phyloP scores from a whole-genome alignment of 805 yeast species.

The Barnettozyma sucrosica region DNA sequence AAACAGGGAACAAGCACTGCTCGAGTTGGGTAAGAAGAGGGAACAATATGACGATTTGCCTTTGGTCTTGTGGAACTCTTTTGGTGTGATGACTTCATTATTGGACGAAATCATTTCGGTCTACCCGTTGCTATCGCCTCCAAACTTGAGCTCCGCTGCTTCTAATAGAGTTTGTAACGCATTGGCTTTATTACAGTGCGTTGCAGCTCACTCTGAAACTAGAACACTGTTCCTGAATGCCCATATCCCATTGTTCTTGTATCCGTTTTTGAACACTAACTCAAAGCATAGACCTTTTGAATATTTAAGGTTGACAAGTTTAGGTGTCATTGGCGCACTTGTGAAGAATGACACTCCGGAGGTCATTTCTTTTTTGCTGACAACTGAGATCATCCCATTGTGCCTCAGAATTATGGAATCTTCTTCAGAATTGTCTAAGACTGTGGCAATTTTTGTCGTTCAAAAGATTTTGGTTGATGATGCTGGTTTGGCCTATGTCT shows the following conservation, averaged over 20 bases:
- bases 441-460: slow-evolving; percentile 93
- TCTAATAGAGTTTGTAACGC: slow-evolving; percentile 96
- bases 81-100: slow-evolving; percentile 91
- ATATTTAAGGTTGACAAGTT: slow-evolving; percentile 83
- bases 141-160: slow-evolving; percentile 75
- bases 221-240: slow-evolving; percentile 80
- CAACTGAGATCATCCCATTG: slow-evolving; percentile 95
- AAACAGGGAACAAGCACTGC: slow-evolving; percentile 84
- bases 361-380: slow-evolving; percentile 81
- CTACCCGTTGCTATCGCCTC: slow-evolving; percentile 86
- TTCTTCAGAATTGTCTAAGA: slow-evolving; percentile 87
- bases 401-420: slow-evolving; percentile 94
- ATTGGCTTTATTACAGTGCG: slow-evolving; percentile 89
- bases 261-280: slow-evolving; percentile 89
- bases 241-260: slow-evolving; percentile 84
- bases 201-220: slow-evolving; percentile 91
- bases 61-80: slow-evolving; percentile 88
- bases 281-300: slow-evolving; percentile 92
- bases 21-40: slow-evolving; percentile 89
- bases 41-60: slow-evolving; percentile 95
- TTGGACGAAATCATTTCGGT: slow-evolving; percentile 86
- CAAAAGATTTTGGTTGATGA: slow-evolving; percentile 92
- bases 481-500: slow-evolving; percentile 82
- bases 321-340: slow-evolving; percentile 95
- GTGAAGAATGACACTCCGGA: slow-evolving; percentile 95